Evolutionary conservation across 305 asterid genomes (phyloP).

Genomic region (Solanum hybrid): DNA sequence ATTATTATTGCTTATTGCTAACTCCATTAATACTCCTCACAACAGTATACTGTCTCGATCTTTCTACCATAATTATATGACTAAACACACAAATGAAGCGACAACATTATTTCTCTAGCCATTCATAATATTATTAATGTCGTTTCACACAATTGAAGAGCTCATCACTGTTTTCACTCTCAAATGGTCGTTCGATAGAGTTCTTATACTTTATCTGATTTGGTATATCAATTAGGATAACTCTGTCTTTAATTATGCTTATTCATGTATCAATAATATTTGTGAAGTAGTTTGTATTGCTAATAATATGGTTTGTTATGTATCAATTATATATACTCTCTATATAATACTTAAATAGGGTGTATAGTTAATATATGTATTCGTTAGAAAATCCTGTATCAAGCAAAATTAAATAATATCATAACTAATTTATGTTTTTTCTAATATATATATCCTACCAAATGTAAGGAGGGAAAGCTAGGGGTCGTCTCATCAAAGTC

Average conservation of each 20-base stretch:
- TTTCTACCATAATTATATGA: not conserved
- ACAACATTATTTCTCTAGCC: not conserved
- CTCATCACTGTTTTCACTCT: not conserved
- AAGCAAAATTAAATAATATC: not conserved
- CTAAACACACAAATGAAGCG: not conserved
- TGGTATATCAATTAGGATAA: not conserved
- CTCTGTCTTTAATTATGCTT: not conserved
- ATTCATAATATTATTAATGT: not conserved
- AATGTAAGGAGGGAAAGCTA: not conserved
- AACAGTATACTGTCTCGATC: not conserved
- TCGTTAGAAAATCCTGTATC: not conserved
- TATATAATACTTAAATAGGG: not conserved
- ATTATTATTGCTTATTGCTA: not conserved
- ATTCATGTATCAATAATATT: not conserved
- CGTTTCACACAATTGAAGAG: not conserved
- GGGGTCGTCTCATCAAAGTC: not conserved
- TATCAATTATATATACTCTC: not conserved
- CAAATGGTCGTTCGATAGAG: not conserved
- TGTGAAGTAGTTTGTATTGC: not conserved
- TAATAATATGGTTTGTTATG: not conserved
- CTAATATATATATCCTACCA: not conserved
- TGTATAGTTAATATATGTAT: not conserved
- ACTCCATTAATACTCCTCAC: not conserved
- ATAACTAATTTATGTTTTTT: not conserved
- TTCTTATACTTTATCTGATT: not conserved